These are phyloP conservation scores for Nicotiana sylvestris DNA, from an alignment of 257 asterid genomes.

Conservation along the genomic window DNA sequence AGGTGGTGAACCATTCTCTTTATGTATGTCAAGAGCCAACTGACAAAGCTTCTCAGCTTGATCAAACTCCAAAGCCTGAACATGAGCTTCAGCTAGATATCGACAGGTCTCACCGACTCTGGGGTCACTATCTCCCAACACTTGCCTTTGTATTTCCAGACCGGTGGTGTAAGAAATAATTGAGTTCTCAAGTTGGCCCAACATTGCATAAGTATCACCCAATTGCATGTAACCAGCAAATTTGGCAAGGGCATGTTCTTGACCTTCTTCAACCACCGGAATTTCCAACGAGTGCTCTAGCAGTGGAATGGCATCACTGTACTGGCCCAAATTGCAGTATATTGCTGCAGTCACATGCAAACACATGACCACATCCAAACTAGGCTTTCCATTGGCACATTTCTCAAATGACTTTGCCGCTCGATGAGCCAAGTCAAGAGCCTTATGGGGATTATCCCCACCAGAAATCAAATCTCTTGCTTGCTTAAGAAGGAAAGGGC, in stretches of 20 bases:
- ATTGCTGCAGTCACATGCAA: conserved; percentile 88
- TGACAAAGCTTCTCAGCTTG: conserved; percentile 81
- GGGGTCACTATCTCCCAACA: conserved; percentile 74
- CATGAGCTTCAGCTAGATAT: conserved; percentile 87
- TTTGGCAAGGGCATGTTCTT: conserved; percentile 91
- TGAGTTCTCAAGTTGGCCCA: conserved; percentile 83
- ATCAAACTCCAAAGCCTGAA: conserved; percentile 85
- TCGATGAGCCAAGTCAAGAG: conserved; percentile 70
- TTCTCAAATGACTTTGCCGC: conserved; percentile 81
- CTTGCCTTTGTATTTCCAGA: conserved; percentile 60
- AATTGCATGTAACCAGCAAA: conserved; percentile 93
- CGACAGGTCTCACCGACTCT: conserved; percentile 88
- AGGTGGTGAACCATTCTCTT: conserved; percentile 58
- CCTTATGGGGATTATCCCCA: conserved; percentile 74
- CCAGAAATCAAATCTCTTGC: conserved; percentile 82
- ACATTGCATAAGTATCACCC: conserved; percentile 86
- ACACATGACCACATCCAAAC: conserved; percentile 76
- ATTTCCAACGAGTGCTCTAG: conserved; percentile 68
- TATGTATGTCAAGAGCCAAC: conserved; percentile 79
- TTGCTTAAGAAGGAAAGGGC: conserved; percentile 81
- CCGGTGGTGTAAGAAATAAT: conserved; percentile 61
- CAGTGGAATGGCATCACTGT: conserved; percentile 70
- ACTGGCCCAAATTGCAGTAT: conserved; percentile 71
- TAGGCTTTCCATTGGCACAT: conserved; percentile 66
- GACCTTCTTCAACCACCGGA: conserved; percentile 67